Conservation (phyloP, 768 basidiomycete species). For the Suillus brevipes region DNA sequence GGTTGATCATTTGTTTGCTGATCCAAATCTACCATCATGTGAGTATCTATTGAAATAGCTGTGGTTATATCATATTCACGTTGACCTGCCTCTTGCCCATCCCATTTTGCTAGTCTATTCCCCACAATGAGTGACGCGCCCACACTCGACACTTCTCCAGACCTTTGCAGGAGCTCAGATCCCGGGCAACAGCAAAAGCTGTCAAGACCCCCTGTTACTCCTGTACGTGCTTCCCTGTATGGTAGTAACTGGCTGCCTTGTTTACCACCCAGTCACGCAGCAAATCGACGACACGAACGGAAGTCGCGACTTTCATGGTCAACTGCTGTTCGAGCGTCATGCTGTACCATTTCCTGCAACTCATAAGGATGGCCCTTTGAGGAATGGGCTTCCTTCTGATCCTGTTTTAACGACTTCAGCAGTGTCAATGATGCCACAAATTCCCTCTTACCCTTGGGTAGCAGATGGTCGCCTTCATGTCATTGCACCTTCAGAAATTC, state of each 20-base stretch:
- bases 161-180: neutral
- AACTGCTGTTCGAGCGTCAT: neutral
- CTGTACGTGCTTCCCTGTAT: neutral
- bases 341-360: neutral
- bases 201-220: neutral
- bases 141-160: too few species aligned
- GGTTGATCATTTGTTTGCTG: neutral
- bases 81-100: neutral
- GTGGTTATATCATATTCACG: neutral
- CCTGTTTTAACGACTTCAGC: neutral
- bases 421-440: neutral
- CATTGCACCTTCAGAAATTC: neutral
- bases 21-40: neutral
- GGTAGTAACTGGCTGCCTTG: too few species aligned
- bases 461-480: neutral
- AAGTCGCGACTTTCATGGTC: neutral
- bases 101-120: neutral
- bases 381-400: neutral
- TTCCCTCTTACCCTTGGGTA: neutral
- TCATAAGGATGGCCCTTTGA: neutral
- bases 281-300: neutral
- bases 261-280: neutral
- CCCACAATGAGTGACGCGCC: neutral
- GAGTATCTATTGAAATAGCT: neutral
- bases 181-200: neutral